Evolutionary conservation across 768 basidiomycete species (phyloP).

Genomic region (Ramaria sp.): DNA sequence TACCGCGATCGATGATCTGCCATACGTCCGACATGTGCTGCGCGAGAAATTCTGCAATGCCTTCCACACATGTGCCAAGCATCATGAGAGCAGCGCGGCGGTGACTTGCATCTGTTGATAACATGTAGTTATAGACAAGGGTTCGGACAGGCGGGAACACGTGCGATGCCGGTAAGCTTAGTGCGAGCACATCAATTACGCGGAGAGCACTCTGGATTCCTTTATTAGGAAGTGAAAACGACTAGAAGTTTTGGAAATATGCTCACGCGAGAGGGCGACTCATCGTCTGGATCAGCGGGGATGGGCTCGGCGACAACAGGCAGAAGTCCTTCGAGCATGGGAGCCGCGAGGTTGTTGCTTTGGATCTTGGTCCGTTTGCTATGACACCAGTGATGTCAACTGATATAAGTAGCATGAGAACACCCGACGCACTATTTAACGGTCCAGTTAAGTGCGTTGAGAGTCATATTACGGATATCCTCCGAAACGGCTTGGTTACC

Average conservation of each 20-base stretch:
- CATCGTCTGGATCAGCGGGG: slow-evolving; percentile 88
- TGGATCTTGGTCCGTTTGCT: slow-evolving; percentile 98
- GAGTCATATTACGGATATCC: slow-evolving; percentile 78
- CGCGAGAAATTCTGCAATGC: slow-evolving; percentile 96
- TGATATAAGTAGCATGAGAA: neutral
- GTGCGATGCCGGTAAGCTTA: slow-evolving; percentile 85
- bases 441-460: slow-evolving; percentile 94
- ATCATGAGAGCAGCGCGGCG: slow-evolving; percentile 93
- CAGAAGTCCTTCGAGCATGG: slow-evolving; percentile 86
- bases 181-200: slow-evolving; percentile 86
- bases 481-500: slow-evolving; percentile 63
- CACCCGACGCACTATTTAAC: slow-evolving; percentile 70
- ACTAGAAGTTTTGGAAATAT: neutral
- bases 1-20: slow-evolving; percentile 86
- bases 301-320: slow-evolving; percentile 91
- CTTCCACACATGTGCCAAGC: slow-evolving; percentile 91
- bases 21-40: slow-evolving; percentile 79
- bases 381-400: slow-evolving; percentile 8
- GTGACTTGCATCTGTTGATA: slow-evolving; percentile 62
- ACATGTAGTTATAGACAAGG: slow-evolving; percentile 79
- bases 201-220: slow-evolving; percentile 73
- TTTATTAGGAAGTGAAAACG: neutral
- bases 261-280: slow-evolving; percentile 81
- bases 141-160: slow-evolving; percentile 87
- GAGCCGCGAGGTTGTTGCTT: slow-evolving; percentile 67